Conservation (phyloP, 768 basidiomycete species). For the Kwoniella pini region DNA sequence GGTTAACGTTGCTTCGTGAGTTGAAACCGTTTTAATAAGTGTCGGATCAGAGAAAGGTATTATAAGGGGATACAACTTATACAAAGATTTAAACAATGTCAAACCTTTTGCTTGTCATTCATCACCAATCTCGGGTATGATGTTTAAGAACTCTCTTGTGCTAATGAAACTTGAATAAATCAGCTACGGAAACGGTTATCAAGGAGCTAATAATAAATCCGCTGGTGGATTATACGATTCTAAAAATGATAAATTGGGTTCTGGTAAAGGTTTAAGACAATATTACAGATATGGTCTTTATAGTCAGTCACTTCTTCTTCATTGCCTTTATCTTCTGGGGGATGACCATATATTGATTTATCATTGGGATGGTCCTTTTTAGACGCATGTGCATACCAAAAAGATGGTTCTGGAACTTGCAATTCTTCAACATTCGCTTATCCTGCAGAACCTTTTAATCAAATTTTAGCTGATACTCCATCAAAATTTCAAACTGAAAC, state of each 20-base stretch:
- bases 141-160: too few species aligned
- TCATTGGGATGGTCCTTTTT: background rate
- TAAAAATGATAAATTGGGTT: conserved; percentile 40
- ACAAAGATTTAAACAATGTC: too few species aligned
- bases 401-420: conserved; percentile 46
- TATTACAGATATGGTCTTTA: conserved; percentile 52
- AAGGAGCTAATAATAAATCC: conserved; percentile 31
- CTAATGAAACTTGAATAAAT: background rate
- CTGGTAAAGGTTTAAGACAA: conserved; percentile 40
- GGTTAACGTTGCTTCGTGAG: conserved; percentile 47
- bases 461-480: conserved; percentile 45
- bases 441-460: conserved; percentile 41
- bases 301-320: conserved; percentile 30
- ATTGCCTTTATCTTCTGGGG: background rate
- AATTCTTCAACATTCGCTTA: conserved; percentile 47
- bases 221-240: conserved; percentile 42
- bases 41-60: too few species aligned
- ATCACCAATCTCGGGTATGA: background rate
- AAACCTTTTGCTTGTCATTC: background rate
- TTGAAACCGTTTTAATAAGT: background rate
- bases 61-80: too few species aligned
- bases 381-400: conserved; percentile 50
- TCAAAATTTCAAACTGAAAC: conserved; percentile 31
- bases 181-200: conserved; percentile 33
- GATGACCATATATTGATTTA: background rate